phyloP scores from a whole-genome alignment of 1,284 basidiomycete genomes.

The Ceratobasidium sp. region DNA sequence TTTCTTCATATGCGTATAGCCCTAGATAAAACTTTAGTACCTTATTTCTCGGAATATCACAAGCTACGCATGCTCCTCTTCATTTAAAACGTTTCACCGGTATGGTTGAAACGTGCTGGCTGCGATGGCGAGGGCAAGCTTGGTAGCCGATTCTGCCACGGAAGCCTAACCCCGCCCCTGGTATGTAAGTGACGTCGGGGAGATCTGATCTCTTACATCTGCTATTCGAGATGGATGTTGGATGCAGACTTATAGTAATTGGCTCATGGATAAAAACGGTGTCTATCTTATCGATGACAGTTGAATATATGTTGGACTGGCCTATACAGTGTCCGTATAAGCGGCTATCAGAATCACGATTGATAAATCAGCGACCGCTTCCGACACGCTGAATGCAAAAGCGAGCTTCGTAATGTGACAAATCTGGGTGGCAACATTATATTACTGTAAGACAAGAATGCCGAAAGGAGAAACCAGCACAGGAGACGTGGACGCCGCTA shows the following conservation, averaged over 20 bases:
- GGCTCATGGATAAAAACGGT: too few species aligned
- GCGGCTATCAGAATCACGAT: too few species aligned
- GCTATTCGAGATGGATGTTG: too few species aligned
- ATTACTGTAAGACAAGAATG: background rate
- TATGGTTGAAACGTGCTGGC: background rate
- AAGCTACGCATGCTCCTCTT: background rate
- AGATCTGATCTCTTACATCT: too few species aligned
- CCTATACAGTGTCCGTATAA: too few species aligned
- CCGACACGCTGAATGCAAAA: background rate
- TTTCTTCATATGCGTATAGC: background rate
- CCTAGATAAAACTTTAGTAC: background rate
- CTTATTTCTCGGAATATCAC: background rate
- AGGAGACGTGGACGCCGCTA: background rate
- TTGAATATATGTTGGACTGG: too few species aligned
- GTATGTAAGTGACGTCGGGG: too few species aligned
- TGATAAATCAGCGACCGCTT: background rate
- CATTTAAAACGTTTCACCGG: background rate
- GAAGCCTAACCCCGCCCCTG: too few species aligned
- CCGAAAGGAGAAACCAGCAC: background rate
- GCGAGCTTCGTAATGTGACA: constrained; percentile 9
- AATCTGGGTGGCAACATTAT: constrained; percentile 1
- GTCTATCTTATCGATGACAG: too few species aligned
- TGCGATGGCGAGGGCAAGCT: background rate
- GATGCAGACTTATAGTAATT: too few species aligned
- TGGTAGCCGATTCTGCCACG: too few species aligned